These are phyloP conservation scores for Metschnikowia orientalis DNA, from an alignment of 805 yeast species.

Conservation along the genomic window DNA sequence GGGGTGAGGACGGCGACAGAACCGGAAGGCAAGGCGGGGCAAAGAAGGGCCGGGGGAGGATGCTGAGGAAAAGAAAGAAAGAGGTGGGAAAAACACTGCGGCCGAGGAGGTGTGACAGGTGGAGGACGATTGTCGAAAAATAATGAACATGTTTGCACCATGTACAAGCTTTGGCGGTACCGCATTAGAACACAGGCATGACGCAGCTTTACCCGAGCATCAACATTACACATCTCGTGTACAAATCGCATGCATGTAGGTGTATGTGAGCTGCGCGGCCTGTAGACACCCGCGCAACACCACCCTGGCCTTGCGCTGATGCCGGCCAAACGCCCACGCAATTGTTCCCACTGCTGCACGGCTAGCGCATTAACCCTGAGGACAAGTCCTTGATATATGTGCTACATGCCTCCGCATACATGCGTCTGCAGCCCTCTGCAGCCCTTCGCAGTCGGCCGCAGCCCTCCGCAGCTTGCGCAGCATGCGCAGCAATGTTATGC, in stretches of 20 bases:
- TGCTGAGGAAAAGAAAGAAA: not conserved
- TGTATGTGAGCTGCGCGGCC: not conserved
- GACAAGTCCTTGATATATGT: not conserved
- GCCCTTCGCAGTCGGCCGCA: not conserved
- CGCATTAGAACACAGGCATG: slow-evolving; percentile 5
- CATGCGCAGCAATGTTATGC: slow-evolving; percentile 4
- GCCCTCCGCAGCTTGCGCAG: slow-evolving; percentile 1
- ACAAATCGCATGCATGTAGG: slow-evolving; percentile 1
- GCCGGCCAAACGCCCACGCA: too few relatives aligned
- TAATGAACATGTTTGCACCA: slow-evolving; percentile 6
- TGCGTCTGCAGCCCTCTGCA: not conserved
- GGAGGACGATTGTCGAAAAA: slow-evolving; percentile 4
- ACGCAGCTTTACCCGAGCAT: slow-evolving; percentile 6
- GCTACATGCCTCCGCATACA: not conserved
- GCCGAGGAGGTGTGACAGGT: too few relatives aligned
- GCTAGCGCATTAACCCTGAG: not conserved
- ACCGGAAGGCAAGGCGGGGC: not conserved
- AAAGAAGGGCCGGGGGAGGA: not conserved
- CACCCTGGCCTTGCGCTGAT: not conserved
- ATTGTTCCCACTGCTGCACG: not conserved
- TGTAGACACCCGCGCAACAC: not conserved
- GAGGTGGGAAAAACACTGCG: not conserved
- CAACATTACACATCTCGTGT: slow-evolving; percentile 1
- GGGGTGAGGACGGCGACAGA: not conserved
- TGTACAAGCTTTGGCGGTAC: slow-evolving; percentile 5